Conservation (phyloP, 768 basidiomycete species). For the Crepidotus variabilis region DNA sequence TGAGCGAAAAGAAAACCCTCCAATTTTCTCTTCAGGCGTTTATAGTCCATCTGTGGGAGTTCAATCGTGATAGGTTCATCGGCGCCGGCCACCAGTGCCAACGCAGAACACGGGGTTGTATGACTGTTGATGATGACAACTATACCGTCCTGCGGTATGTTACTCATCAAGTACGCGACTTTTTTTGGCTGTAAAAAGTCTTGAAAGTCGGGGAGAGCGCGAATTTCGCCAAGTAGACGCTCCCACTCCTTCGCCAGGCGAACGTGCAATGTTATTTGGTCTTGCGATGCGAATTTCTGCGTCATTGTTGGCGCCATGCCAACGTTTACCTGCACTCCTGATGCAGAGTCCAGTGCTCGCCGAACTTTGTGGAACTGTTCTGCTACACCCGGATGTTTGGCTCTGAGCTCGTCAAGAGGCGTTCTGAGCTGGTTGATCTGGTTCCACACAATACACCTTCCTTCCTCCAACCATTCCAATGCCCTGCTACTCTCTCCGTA, state of each 20-base stretch:
- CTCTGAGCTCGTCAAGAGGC: conserved; percentile 16
- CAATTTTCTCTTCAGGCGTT: conserved; percentile 3
- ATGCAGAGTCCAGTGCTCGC: conserved; percentile 7
- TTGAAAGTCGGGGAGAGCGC: conserved; percentile 13
- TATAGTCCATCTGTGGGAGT: conserved; percentile 5
- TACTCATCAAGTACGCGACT: not conserved
- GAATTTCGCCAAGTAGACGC: conserved; percentile 8
- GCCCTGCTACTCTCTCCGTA: not conserved
- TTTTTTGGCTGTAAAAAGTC: conserved; percentile 16
- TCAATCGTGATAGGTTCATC: conserved; percentile 9
- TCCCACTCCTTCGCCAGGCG: conserved; percentile 17
- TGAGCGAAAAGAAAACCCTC: not conserved
- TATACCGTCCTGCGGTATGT: conserved; percentile 11
- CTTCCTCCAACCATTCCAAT: conserved; percentile 32
- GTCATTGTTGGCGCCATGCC: not conserved
- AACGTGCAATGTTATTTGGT: conserved; percentile 10
- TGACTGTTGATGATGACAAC: conserved; percentile 19
- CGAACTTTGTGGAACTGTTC: conserved; percentile 9
- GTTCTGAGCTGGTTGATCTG: conserved; percentile 21
- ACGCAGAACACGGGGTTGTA: conserved; percentile 16
- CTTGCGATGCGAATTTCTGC: conserved; percentile 11
- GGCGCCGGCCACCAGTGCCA: conserved; percentile 9
- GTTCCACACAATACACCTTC: conserved; percentile 24
- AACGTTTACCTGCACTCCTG: not conserved
- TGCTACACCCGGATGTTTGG: conserved; percentile 9